A percentile compares a stretch with the other conserved stretches of the same genome.
phyloP scores from a whole-genome alignment of 2,329 filamentous ascomycete species.

The Dichotomopilus funicola region DNA sequence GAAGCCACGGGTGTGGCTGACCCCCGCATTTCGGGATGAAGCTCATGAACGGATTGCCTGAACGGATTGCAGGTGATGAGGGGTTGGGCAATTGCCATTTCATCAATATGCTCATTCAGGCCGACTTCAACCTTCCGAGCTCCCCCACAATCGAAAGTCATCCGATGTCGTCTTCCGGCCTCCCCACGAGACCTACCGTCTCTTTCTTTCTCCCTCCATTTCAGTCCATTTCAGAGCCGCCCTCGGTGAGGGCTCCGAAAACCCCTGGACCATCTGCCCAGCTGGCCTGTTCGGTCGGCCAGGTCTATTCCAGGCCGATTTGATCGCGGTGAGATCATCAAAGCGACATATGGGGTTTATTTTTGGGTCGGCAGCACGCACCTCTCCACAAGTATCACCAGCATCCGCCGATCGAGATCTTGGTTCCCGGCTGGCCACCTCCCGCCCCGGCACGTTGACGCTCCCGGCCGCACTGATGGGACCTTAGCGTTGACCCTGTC shows the following conservation, averaged over 20 bases:
- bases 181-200: background rate
- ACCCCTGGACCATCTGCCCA: background rate
- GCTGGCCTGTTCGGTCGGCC: too few relatives aligned
- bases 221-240: background rate
- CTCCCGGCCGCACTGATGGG: too few relatives aligned
- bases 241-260: slow-evolving; percentile 9
- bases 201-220: background rate
- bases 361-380: background rate
- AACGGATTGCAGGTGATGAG: background rate
- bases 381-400: background rate
- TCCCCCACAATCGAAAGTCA: background rate
- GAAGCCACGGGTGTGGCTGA: slow-evolving; percentile 19
- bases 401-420: slow-evolving; percentile 15
- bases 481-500: too few relatives aligned
- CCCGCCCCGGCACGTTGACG: slow-evolving; percentile 4
- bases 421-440: background rate
- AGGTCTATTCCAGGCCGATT: too few relatives aligned
- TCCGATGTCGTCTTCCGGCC: background rate
- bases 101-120: background rate
- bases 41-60: too few relatives aligned
- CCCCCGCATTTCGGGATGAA: background rate
- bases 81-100: background rate
- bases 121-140: background rate
- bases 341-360: background rate
- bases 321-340: too few relatives aligned